phyloP scores from a whole-genome alignment of 2,329 filamentous ascomycete genomes.

The Fusarium concolor region DNA sequence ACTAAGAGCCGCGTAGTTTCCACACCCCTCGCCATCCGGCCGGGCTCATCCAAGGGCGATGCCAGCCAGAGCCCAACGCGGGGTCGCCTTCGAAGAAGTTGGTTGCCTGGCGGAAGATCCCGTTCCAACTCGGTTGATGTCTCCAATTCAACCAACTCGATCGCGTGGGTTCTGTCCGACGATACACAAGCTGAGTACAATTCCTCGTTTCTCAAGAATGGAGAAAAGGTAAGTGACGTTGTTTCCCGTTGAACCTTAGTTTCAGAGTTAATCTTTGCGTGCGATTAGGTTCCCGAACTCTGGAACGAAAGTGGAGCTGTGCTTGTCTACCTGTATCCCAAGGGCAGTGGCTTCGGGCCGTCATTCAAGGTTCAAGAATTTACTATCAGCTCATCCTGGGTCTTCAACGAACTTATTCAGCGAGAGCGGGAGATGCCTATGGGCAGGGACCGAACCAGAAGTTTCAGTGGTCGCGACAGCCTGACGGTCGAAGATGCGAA shows the following conservation, averaged over 20 bases:
- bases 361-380: slow-evolving; percentile 71
- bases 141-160: slow-evolving; percentile 36
- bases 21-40: slow-evolving; percentile 48
- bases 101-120: slow-evolving; percentile 64
- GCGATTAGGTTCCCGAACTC: slow-evolving; percentile 68
- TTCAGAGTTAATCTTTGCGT: slow-evolving; percentile 28
- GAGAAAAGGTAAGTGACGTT: slow-evolving; percentile 63
- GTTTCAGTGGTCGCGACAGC: slow-evolving; percentile 61
- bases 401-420: slow-evolving; percentile 66
- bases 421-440: slow-evolving; percentile 54
- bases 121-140: slow-evolving; percentile 61
- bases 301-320: slow-evolving; percentile 72
- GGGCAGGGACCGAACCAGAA: slow-evolving; percentile 54
- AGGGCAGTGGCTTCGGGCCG: slow-evolving; percentile 61
- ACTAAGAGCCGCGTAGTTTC: slow-evolving; percentile 50
- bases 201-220: slow-evolving; percentile 61
- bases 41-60: slow-evolving; percentile 43
- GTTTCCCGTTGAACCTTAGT: slow-evolving; percentile 10
- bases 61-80: slow-evolving; percentile 59
- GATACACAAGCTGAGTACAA: slow-evolving; percentile 68
- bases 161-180: slow-evolving; percentile 68
- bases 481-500: slow-evolving; percentile 63
- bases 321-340: slow-evolving; percentile 67
- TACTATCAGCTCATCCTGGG: slow-evolving; percentile 64
- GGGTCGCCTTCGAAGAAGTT: slow-evolving; percentile 63